Evolutionary conservation across 208 protist genomes (phyloP).

Genomic region (Leishmania braziliensis): DNA sequence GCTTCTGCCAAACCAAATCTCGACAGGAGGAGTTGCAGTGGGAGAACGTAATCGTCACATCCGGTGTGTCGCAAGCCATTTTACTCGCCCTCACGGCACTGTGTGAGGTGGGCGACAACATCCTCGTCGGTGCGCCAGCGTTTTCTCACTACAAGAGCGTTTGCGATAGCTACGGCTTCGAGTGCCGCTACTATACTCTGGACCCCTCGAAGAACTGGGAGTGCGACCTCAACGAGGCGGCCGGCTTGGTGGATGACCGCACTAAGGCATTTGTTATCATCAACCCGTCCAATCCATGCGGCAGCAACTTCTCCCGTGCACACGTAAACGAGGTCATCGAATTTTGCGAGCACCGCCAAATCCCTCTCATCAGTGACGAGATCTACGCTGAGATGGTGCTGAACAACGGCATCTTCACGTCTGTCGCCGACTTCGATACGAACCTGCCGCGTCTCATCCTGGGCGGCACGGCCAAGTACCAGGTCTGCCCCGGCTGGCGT

Average conservation of each 20-base stretch:
- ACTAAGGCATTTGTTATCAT: conserved; percentile 93
- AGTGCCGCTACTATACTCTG: conserved; percentile 82
- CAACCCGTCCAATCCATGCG: conserved; percentile 97
- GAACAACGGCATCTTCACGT: conserved; percentile 68
- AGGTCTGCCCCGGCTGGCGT: conserved; percentile 94
- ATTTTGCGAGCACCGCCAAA: conserved; percentile 79
- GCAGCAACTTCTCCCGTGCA: conserved; percentile 82
- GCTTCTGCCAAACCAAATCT: conserved; percentile 38
- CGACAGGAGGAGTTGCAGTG: conserved; percentile 37
- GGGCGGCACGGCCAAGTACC: conserved; percentile 92
- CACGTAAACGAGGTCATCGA: conserved; percentile 87
- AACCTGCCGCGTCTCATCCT: conserved; percentile 83
- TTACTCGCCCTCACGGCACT: conserved; percentile 84
- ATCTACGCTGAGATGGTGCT: conserved; percentile 96
- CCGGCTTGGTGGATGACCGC: conserved; percentile 71
- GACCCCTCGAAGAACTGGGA: conserved; percentile 89
- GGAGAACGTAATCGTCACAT: conserved; percentile 83
- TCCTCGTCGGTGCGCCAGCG: conserved; percentile 90
- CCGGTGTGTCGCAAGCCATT: conserved; percentile 89
- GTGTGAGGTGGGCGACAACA: conserved; percentile 85
- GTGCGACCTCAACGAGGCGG: conserved; percentile 79
- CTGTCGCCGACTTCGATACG: conserved; percentile 82
- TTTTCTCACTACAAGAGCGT: conserved; percentile 95
- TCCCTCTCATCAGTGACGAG: conserved; percentile 95
- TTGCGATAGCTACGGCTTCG: conserved; percentile 76